Evolutionary conservation across 306 rosid species (phyloP), one percentile per base, ranked within the genome.

Genomic region (Sophora flavescens): DNA sequence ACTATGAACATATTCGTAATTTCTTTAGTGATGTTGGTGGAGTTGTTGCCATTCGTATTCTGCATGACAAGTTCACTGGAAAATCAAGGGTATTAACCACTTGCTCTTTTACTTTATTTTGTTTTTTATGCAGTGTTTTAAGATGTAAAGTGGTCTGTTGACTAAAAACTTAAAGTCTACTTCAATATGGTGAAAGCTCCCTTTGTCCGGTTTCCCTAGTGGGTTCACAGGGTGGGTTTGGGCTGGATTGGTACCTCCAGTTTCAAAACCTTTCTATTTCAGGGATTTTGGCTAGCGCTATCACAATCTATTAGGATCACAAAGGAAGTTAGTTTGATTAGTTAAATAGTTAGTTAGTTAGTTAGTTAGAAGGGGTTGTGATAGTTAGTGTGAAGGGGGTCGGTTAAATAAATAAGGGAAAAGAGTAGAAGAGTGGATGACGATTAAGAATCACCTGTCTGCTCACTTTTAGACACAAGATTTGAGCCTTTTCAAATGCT

Each of bases 1-100:
- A 67, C 75, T 14, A 74, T 83, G 93, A 91, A 9, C 84, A 95
- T 81, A 76, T 95, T 56, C 91, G 69, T 53, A 84, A 87, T 72
- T 92, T 95, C 87, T 95, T 95, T 71, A 56, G 87, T 53, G 97
- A 95, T 86, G 87, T 86, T 12, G 96, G 97, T 79, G 97, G 97
- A 78, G 87, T 95, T 68, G 90, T 81, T 74, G 97, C 87, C 78
- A 70, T 92, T 51, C 96, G 97, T 60, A 80, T 95, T 81, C 89
- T 87, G 47, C 89, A 65, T 45, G 97, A 95, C 86, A 95, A 87
- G 79, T 90, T 86, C 82, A 92, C 96, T 16, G 92, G 93, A 76
- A 95, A 95, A 76, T 92, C 97, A 69, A 88, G 97, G 97, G 98
- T 93, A 85, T 80, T 38, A 12, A 48, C 63, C 15, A 77, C 75